Conservation (phyloP, 1,139 yeast species). For the Yamadazyma dushanensis region DNA sequence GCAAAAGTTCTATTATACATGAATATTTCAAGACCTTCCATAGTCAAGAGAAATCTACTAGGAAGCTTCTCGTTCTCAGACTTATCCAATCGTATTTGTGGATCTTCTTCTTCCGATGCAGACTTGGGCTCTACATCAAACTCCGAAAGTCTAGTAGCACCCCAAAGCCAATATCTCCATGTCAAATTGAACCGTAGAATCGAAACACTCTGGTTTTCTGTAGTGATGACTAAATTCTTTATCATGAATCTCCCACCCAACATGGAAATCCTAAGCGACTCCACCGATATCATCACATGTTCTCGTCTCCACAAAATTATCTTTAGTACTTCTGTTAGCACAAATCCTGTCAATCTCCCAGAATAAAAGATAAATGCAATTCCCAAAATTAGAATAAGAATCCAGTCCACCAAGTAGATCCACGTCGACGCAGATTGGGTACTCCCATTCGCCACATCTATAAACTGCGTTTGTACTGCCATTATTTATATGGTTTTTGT, state of each 20-base stretch:
- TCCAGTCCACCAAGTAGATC: conserved; percentile 86
- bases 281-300: conserved; percentile 60
- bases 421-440: conserved; percentile 36
- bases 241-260: conserved; percentile 82
- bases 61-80: conserved; percentile 51
- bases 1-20: conserved; percentile 77
- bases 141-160: conserved; percentile 49
- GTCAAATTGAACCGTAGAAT: conserved; percentile 72
- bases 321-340: conserved; percentile 51
- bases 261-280: conserved; percentile 71
- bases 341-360: conserved; percentile 69
- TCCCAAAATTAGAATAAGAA: conserved; percentile 61
- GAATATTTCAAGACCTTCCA: conserved; percentile 82
- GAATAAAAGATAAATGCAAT: conserved; percentile 72
- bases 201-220: conserved; percentile 68
- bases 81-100: conserved; percentile 10
- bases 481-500: conserved; percentile 4
- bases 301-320: conserved; percentile 63
- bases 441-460: conserved; percentile 15
- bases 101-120: conserved; percentile 25
- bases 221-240: conserved; percentile 70
- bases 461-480: conserved; percentile 19
- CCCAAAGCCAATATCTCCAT: conserved; percentile 86
- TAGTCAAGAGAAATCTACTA: conserved; percentile 54
- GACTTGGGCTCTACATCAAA: conserved; percentile 22